A percentile compares a stretch with the other conserved stretches of the same genome.
These are phyloP conservation scores for Coleophoma cylindrospora DNA, from an alignment of 2,329 filamentous ascomycete genomes.

Conservation along the genomic window DNA sequence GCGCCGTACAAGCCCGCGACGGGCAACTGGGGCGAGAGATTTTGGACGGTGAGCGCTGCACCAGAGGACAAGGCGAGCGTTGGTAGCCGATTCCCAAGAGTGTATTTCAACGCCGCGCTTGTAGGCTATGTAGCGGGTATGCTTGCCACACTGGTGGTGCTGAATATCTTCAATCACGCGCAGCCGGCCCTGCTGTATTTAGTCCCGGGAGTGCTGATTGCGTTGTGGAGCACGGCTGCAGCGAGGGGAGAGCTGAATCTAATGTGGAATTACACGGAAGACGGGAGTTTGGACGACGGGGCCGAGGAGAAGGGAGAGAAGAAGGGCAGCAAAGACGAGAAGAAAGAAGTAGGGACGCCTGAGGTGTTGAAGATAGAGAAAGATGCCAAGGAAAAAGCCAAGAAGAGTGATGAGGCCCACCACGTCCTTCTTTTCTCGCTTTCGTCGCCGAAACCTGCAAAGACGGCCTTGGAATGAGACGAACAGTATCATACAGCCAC, in stretches of 20 bases:
- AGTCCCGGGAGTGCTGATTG: slow-evolving; percentile 75
- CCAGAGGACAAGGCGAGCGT: slow-evolving; percentile 17
- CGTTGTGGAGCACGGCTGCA: slow-evolving; percentile 70
- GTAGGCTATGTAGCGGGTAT: slow-evolving; percentile 76
- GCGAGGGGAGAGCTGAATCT: slow-evolving; percentile 64
- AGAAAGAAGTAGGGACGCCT: background rate
- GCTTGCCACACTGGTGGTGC: slow-evolving; percentile 68
- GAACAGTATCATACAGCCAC: too few species aligned
- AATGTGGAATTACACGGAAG: slow-evolving; percentile 83
- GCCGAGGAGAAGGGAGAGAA: slow-evolving; percentile 8
- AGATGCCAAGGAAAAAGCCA: slow-evolving; percentile 1
- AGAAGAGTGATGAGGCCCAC: slow-evolving; percentile 13
- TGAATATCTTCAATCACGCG: slow-evolving; percentile 73
- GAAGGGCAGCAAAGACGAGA: slow-evolving; percentile 2
- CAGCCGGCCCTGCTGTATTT: slow-evolving; percentile 92
- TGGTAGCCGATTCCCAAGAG: slow-evolving; percentile 61
- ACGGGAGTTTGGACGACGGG: slow-evolving; percentile 45
- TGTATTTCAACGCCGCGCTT: slow-evolving; percentile 77
- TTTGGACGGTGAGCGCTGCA: slow-evolving; percentile 56
- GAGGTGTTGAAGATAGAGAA: slow-evolving; percentile 1
- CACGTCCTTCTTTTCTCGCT: slow-evolving; percentile 24
- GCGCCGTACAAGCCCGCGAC: slow-evolving; percentile 53
- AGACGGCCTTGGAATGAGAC: too few species aligned
- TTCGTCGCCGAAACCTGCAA: slow-evolving; percentile 12
- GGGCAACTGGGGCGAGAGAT: slow-evolving; percentile 75